Evolutionary conservation across 495 filamentous ascomycete genomes (phyloP), one percentile per base, ranked within the genome.

Genomic region (Neohortaea acidophila): DNA sequence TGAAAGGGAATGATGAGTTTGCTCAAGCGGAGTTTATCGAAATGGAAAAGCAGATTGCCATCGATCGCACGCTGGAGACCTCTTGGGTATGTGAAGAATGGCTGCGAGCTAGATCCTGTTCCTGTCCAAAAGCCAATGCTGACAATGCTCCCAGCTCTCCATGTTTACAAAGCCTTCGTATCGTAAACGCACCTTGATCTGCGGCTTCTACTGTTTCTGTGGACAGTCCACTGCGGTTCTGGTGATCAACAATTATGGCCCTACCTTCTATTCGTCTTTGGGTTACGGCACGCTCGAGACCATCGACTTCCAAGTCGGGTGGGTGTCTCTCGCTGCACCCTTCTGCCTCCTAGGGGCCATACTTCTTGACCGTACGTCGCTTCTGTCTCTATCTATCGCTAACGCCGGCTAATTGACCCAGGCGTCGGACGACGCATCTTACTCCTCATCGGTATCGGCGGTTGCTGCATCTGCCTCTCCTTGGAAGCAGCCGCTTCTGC

Each of bases 221-320:
- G 47, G 49, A 0, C 54, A 57, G 36, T 43, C 43, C 23, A 47
- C 46, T 13, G 54, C 36, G 1, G 47, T 54, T n/a, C 35, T 53
- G 13, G 54, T 57, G 3, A 51, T 57, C 33, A 54, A 54, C 43
- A 57, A 53, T 29, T 57, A 52, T 24, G 49, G 49, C 4, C 50
- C 54, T 9, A 31, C 46, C n/a, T 32, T 57, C 2, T 57, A 57
- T 24, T 34, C 37, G 18, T 49, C 45, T 13, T 42, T 55, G 2
- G 51, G 49, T 12, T 51, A 49, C 20, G 47, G 37, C 7, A 49
- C 45, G 19, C 33, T 41, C 9, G 45, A 56, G 24, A n/a, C n/a
- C n/a, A n/a, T n/a, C n/a, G n/a, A n/a, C n/a, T n/a, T n/a, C n/a
- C n/a, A n/a, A n/a, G n/a, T n/a, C n/a, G n/a, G n/a, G n/a, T n/a